A percentile compares a stretch with the other conserved stretches of the same genome.
phyloP scores from a whole-genome alignment of 352 stramenopile genomes.

The Phytopythium chamaehyphon region DNA sequence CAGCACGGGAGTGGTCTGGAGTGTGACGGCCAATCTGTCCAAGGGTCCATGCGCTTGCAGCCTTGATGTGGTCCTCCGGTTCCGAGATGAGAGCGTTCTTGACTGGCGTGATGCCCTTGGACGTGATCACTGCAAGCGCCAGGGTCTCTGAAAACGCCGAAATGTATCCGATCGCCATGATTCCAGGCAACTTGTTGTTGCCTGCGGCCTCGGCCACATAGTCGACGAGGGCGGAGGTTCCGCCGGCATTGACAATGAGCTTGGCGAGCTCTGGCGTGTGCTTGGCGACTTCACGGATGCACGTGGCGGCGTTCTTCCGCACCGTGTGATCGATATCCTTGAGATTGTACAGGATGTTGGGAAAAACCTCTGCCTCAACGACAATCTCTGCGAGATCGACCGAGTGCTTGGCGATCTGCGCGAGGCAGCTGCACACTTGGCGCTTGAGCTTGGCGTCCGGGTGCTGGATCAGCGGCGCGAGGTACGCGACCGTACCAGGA shows the following conservation, averaged over 20 bases:
- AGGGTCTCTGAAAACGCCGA: slow-evolving; percentile 94
- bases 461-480: slow-evolving; percentile 93
- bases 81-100: slow-evolving; percentile 92
- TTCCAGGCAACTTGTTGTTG: slow-evolving; percentile 92
- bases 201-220: slow-evolving; percentile 88
- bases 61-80: slow-evolving; percentile 95
- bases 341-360: slow-evolving; percentile 93
- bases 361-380: slow-evolving; percentile 95
- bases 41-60: slow-evolving; percentile 93
- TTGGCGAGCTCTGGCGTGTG: slow-evolving; percentile 95
- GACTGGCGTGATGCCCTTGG: slow-evolving; percentile 90
- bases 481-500: slow-evolving; percentile 89
- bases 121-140: slow-evolving; percentile 92
- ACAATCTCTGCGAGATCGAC: slow-evolving; percentile 95
- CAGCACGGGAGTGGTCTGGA: slow-evolving; percentile 89
- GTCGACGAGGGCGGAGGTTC: slow-evolving; percentile 92
- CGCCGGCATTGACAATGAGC: slow-evolving; percentile 94
- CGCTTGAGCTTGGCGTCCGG: slow-evolving; percentile 94
- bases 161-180: slow-evolving; percentile 96
- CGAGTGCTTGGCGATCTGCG: slow-evolving; percentile 94
- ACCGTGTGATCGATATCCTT: slow-evolving; percentile 95
- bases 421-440: slow-evolving; percentile 88
- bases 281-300: slow-evolving; percentile 93
- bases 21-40: slow-evolving; percentile 94
- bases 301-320: slow-evolving; percentile 94